A percentile compares a stretch with the other conserved stretches of the same genome.
phyloP scores from a whole-genome alignment of 23 red algal species.

The Gracilaria gracilis region DNA sequence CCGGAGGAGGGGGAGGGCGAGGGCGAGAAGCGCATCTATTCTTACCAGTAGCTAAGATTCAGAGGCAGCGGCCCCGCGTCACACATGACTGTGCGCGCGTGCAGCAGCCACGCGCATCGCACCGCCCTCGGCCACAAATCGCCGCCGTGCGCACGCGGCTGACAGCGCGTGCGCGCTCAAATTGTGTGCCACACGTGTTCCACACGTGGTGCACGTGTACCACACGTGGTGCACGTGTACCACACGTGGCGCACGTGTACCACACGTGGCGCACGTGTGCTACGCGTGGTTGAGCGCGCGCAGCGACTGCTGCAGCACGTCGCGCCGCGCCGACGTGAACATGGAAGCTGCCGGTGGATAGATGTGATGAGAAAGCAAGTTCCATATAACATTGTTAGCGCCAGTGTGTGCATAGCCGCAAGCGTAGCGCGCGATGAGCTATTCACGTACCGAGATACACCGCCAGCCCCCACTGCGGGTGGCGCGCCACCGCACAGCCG shows the following conservation, averaged over 20 bases:
- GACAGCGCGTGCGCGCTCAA: no score
- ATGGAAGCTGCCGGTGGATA: slow-evolving; percentile 1
- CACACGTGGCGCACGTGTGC: slow-evolving; percentile 17
- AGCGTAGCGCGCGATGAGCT: background rate
- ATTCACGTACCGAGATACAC: slow-evolving; percentile 41
- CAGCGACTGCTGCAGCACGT: background rate
- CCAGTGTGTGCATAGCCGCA: no score
- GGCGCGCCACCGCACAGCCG: slow-evolving; percentile 47
- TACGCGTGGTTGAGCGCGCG: background rate
- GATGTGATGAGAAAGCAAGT: no score
- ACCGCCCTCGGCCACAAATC: no score
- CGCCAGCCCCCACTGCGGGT: slow-evolving; percentile 69
- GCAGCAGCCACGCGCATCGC: no score
- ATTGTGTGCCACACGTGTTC: no score
- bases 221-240: slow-evolving; percentile 12
- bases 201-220: no score
- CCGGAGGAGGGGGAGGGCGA: no score
- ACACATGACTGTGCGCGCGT: slow-evolving; percentile 12
- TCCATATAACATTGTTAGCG: no score
- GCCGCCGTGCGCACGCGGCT: no score
- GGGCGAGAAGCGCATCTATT: no score
- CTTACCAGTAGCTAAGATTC: no score
- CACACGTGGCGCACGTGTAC: slow-evolving; percentile 12
- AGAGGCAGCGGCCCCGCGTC: background rate
- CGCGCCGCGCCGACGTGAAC: background rate